Conservation (phyloP, 169 alveolate species). For the Plasmodium adleri region DNA sequence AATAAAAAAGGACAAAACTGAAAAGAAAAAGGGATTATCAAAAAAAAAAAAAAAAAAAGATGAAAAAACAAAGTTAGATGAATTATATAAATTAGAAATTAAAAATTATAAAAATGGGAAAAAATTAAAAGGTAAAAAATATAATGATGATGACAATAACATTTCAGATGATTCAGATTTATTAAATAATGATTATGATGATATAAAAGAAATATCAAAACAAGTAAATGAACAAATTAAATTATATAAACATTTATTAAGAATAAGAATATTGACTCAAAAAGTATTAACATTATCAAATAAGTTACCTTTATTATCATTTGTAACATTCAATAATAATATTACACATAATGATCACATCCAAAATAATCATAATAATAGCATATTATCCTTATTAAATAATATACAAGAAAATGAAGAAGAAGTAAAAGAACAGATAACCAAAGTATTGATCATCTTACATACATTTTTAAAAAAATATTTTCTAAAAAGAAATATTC, state of each 20-base stretch:
- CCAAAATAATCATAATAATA: constrained; percentile 6
- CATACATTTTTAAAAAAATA: constrained; percentile 47
- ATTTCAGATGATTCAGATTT: constrained; percentile 26
- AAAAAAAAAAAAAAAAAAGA: constrained; percentile 7
- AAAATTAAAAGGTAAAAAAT: neutral
- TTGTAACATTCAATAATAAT: constrained; percentile 37
- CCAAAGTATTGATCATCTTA: constrained; percentile 30
- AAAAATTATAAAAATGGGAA: constrained; percentile 52
- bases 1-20: constrained; percentile 20
- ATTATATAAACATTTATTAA: constrained; percentile 45
- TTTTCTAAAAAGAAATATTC: constrained; percentile 37
- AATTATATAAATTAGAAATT: constrained; percentile 52
- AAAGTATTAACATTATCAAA: constrained; percentile 43
- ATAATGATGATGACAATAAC: constrained; percentile 2
- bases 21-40: constrained; percentile 14
- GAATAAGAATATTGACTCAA: constrained; percentile 71
- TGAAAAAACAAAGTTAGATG: constrained; percentile 64
- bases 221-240: constrained; percentile 50
- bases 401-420: constrained; percentile 45
- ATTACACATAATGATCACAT: constrained; percentile 7
- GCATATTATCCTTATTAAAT: neutral
- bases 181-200: constrained; percentile 50
- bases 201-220: constrained; percentile 61
- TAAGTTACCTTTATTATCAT: constrained; percentile 45
- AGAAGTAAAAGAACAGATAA: constrained; percentile 29